Base-by-base conservation (phyloP, 208 protist species). In the Borovskyia barvae region DNA sequence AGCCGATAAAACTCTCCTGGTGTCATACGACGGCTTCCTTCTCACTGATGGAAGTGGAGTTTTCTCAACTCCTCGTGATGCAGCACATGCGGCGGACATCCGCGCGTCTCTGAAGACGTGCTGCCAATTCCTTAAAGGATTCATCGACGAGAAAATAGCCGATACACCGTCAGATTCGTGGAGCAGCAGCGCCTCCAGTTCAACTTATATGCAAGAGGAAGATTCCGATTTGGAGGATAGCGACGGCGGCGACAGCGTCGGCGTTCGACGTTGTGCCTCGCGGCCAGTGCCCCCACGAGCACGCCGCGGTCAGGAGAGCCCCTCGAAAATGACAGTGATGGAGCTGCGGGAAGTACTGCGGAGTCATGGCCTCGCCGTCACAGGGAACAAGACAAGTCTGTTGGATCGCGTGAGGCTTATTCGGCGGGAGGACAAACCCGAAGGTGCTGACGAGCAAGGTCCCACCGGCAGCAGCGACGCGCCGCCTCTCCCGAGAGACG, bases 1-100 rank as follows among this genome's bases (percentile, higher is more conserved):
- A 4, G 57, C 68, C 3, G 80, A 85, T 40, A 41, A 8, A 22
- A 51, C 58, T 5, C 54, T 93, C 42, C 53, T 93, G 12, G 73
- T 93, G 29, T 90, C 82, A 5, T 90, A 88, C 66, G 68, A 85
- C 47, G 72, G 80, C 2, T 82, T 80, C 53, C 51, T 85, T 7
- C 28, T 93, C 17, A 73, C 75, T 0, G 82, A 90, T 50, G 82
- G 82, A 6, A 80, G 54, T 29, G 86, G 86, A 5, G 43, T 4
- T 25, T 71, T 90, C 32, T 45, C 40, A 1, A 56, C 42, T 14
- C 86, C 86, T n/a, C 57, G 57, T 25, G 81, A 75, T 43, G 53
- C 68, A n/a, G 49, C 41, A 3, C 72, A 90, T 22, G 79, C 75
- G 5, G 42, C 46, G 0, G 51, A 48, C 2, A 33, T 89, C 37